Evolutionary conservation across 1,284 basidiomycete species (phyloP).

Genomic region (Waitea zeae): DNA sequence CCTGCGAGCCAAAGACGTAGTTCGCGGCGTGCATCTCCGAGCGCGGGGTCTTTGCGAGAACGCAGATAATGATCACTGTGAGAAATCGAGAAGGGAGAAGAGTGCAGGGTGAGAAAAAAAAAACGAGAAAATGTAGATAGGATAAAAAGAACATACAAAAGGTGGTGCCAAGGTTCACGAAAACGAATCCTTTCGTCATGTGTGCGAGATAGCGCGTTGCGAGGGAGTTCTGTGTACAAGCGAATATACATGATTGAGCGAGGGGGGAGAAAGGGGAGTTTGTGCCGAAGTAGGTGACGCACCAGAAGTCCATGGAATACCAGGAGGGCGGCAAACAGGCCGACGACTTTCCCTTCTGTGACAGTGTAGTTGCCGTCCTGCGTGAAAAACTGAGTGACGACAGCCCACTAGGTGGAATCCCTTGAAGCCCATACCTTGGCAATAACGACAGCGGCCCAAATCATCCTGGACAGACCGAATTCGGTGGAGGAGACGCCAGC

Average conservation of each 20-base stretch:
- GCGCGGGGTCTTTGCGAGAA: conserved; percentile 64
- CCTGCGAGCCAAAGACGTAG: conserved; percentile 66
- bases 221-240: conserved; percentile 51
- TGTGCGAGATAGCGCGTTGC: conserved; percentile 67
- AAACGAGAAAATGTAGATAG: conserved; percentile 3
- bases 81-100: background rate
- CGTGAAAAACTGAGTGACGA: background rate
- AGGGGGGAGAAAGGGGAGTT: too few relatives aligned
- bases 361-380: conserved; percentile 31
- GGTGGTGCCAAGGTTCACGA: conserved; percentile 72
- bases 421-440: conserved; percentile 20
- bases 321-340: conserved; percentile 56
- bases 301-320: conserved; percentile 59
- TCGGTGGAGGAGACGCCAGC: conserved; percentile 78
- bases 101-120: background rate
- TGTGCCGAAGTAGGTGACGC: too few relatives aligned
- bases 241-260: too few relatives aligned
- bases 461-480: conserved; percentile 82
- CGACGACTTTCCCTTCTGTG: conserved; percentile 52
- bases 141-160: conserved; percentile 21
- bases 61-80: conserved; percentile 67
- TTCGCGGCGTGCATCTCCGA: conserved; percentile 64
- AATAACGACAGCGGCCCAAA: conserved; percentile 58
- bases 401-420: background rate
- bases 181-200: conserved; percentile 71